Conservation (phyloP, 2,329 filamentous ascomycete species). For the Blastomyces percursus region DNA sequence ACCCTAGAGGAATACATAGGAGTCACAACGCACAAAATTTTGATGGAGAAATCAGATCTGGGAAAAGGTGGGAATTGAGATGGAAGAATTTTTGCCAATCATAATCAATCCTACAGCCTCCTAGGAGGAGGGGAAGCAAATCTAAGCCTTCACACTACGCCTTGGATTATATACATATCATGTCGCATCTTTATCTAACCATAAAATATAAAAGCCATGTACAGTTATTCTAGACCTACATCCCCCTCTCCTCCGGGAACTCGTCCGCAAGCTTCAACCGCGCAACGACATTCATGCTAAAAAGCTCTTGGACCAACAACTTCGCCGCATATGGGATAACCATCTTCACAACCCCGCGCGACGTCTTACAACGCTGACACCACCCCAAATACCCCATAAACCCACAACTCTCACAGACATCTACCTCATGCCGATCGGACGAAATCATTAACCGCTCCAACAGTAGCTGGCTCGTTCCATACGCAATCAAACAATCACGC, state of each 20-base stretch:
- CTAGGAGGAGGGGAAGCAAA: not conserved
- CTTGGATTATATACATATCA: not conserved
- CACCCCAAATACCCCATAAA: constrained; percentile 93
- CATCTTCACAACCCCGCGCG: constrained; percentile 77
- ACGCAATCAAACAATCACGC: constrained; percentile 93
- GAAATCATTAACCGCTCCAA: constrained; percentile 91
- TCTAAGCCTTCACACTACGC: not conserved
- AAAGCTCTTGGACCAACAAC: constrained; percentile 85
- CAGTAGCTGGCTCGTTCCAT: constrained; percentile 84
- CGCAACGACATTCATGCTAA: constrained; percentile 98
- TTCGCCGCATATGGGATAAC: constrained; percentile 97
- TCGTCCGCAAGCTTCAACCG: constrained; percentile 84
- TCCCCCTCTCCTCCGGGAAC: constrained; percentile 52
- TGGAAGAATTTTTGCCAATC: not conserved
- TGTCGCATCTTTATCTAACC: not conserved
- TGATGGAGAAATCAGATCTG: not conserved
- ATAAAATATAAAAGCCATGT: not conserved
- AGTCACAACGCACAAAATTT: not conserved
- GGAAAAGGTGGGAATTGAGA: not conserved
- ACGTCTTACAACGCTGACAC: constrained; percentile 86
- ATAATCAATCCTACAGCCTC: not conserved
- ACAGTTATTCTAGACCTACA: constrained; percentile 13
- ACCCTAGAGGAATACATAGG: fast-evolving
- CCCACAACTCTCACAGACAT: constrained; percentile 88
- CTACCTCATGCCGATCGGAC: constrained; percentile 79